Percentiles rank a stretch among this genome's conserved stretches.
Evolutionary conservation across 108 stramenopile genomes (phyloP).

Genomic region (Seminavis robusta): DNA sequence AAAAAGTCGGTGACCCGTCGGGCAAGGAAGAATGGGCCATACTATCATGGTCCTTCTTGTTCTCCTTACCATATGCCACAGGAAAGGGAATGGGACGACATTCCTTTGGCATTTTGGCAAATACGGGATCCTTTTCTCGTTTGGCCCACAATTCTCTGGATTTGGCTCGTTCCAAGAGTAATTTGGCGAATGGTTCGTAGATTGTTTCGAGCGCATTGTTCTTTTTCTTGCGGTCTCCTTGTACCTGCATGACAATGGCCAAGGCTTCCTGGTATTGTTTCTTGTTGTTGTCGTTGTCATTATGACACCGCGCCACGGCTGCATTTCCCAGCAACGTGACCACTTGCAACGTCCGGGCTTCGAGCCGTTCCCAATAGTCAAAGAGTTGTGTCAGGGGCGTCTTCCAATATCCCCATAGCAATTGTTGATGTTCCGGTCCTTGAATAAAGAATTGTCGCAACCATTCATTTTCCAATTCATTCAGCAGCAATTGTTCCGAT

Average conservation of each 20-base stretch:
- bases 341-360: slow-evolving; percentile 40
- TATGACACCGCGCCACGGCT: slow-evolving; percentile 9
- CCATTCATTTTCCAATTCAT: slow-evolving; percentile 73
- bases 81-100: slow-evolving; percentile 44
- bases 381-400: slow-evolving; percentile 36
- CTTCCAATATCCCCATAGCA: slow-evolving; percentile 41
- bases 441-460: slow-evolving; percentile 73
- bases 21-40: too few relatives aligned
- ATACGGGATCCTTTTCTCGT: slow-evolving; percentile 51
- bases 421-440: slow-evolving; percentile 40
- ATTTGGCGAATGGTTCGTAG: slow-evolving; percentile 41
- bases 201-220: slow-evolving; percentile 38
- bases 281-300: neutral
- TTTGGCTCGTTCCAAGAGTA: slow-evolving; percentile 39
- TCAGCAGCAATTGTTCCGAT: slow-evolving; percentile 46
- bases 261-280: neutral
- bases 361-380: slow-evolving; percentile 45
- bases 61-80: too few relatives aligned
- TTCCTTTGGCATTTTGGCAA: slow-evolving; percentile 23
- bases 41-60: too few relatives aligned
- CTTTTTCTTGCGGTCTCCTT: slow-evolving; percentile 33
- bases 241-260: slow-evolving; percentile 3
- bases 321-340: slow-evolving; percentile 27
- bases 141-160: slow-evolving; percentile 40
- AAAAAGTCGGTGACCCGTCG: too few relatives aligned